Base-by-base conservation (phyloP, 2,329 filamentous ascomycete species). In the Pseudocercospora ulei region DNA sequence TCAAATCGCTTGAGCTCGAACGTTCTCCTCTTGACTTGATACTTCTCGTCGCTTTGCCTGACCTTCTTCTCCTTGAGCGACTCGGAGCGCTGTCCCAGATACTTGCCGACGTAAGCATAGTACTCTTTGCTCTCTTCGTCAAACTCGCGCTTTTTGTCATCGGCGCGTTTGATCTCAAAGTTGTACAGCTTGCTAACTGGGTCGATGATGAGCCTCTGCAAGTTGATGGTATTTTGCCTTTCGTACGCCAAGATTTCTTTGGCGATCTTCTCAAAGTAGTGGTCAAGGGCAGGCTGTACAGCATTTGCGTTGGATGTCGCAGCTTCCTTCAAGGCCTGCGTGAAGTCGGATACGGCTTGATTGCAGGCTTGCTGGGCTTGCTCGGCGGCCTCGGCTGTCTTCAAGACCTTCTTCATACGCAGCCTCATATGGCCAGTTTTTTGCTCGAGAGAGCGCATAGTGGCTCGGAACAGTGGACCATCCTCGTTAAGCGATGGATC, bases 91-190 rank as follows among this genome's bases (percentile, higher is more conserved):
- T 96, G 88, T 19, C 90, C 90, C n/a, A 98, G 75, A 63, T 98
- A 98, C 30, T 86, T 78, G 47, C 86, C 82, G 35, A 96, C 83
- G 58, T 94, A 98, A 47, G 82, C 79, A 63, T 98, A 98, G 64
- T 94, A 98, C 59, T 98, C 90, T 60, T 93, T 90, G 66, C 88
- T 96, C 61, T 98, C 90, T 56, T 98, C 90, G 49, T 98, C 90
- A 54, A 98, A 98, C 53, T 96, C 90, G 50, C 90, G 85, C 64
- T 90, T 93, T 67, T 98, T 98, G 25, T 82, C 72, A 57, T 98
- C 90, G 16, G 88, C 92, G 61, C 94, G 86, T 62, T 98, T 98
- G 66, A 98, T 96, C 56, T 98, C 92, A 48, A 88, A 72, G 45
- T 85, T 85, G 62, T 98, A 98, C 8, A 98, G 68, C 62, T 85